Evolutionary conservation across 495 filamentous ascomycete species (phyloP), one percentile per base, ranked within the genome.

Genomic region (Ascobolus immersus): DNA sequence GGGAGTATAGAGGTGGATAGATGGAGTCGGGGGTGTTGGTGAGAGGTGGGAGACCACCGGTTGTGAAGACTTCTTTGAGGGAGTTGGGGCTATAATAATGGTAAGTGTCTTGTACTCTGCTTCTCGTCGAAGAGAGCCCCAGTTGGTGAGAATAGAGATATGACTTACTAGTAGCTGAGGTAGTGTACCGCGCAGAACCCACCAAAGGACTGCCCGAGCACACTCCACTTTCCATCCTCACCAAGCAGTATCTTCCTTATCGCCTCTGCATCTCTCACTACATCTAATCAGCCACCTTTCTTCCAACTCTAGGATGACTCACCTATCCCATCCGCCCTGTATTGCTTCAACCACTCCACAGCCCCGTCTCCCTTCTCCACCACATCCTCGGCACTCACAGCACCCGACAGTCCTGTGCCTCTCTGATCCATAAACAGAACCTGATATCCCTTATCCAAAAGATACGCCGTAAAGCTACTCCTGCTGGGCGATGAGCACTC

Each of bases 131-230:
- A 17, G 3, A 14, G 17, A 33, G 8, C 4, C 5, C n/a, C n/a
- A n/a, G n/a, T n/a, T n/a, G n/a, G n/a, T n/a, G n/a, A 14, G 28
- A n/a, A 39, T 33, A 33, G 21, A 18, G 29, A 30, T 9, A 25
- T 13, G 11, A 55, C 63, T 47, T 45, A 69, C 64, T 66, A 71
- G 37, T 72, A 64, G 11, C 76, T 86, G 7, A 94, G 60, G 52
- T 92, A 94, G 17, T 71, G 74, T 11, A 74, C 57, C 4, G 59
- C 57, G 37, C 75, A 82, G 52, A 91, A 92, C 1, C 84, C 86
- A 20, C 86, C 84, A 48, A 86, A 94, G 13, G 73, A 80, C 53
- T 93, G 84, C 8, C 86, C 86, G 30, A 89, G 67, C 21, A 77
- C 39, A 34, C 56, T 60, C 84, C 86, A 93, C 53, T 74, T 74